Evolutionary conservation across 164 flowering plant genomes (phyloP).

Genomic region (Cinnamomum chago): DNA sequence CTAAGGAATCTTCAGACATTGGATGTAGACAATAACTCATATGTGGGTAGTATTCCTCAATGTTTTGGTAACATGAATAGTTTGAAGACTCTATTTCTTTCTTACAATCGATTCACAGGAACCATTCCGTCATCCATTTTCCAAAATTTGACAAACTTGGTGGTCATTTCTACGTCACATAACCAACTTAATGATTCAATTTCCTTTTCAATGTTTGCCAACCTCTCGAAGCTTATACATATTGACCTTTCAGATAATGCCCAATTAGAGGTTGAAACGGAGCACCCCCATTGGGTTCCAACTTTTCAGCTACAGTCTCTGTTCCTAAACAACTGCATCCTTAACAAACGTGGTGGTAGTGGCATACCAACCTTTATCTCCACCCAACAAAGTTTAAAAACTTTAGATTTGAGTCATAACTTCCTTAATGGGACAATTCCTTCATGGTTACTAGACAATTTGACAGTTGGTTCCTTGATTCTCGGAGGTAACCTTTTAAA

Average conservation of each 20-base stretch:
- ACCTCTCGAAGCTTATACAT: not conserved
- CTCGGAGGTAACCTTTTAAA: not conserved
- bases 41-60: not conserved
- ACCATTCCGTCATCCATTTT: not conserved
- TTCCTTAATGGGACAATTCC: not conserved
- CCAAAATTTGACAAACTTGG: not conserved
- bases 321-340: not conserved
- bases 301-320: not conserved
- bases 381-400: not conserved
- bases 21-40: not conserved
- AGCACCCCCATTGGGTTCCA: not conserved
- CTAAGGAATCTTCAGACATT: not conserved
- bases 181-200: not conserved
- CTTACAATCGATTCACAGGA: not conserved
- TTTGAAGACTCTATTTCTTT: not conserved
- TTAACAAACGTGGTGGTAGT: not conserved
- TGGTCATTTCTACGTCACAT: not conserved
- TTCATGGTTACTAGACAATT: not conserved
- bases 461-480: not conserved
- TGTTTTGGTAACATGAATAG: not conserved
- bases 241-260: not conserved
- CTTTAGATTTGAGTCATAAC: not conserved
- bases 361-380: not conserved
- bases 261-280: not conserved
- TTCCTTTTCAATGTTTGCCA: constrained; percentile 4